Conservation (phyloP, 163 green algal species). For the Scenedesmus sp. region DNA sequence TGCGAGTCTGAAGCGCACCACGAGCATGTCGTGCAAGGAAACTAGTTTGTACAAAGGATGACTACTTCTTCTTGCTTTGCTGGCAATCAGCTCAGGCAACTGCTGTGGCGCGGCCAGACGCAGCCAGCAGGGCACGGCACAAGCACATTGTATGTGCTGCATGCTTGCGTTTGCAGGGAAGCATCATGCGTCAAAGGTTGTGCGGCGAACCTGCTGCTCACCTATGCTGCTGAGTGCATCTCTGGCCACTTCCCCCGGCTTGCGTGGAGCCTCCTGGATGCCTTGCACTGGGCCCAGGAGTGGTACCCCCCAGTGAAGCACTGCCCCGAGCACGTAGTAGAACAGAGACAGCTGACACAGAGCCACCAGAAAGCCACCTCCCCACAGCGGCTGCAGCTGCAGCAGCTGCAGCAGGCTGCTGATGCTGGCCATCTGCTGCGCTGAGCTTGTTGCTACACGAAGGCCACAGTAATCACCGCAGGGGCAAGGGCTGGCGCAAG, state of each 20-base stretch:
- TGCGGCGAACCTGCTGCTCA: constrained; percentile 44
- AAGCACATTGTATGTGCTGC: not conserved
- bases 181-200: no score
- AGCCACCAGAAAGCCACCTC: constrained; percentile 75
- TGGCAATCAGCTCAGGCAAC: not conserved
- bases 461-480: not conserved
- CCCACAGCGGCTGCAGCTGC: constrained; percentile 63
- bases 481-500: not conserved
- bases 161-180: no score
- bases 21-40: not conserved
- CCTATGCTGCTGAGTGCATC: constrained; percentile 81
- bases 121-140: not conserved
- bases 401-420: not conserved
- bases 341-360: constrained; percentile 73
- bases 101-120: not conserved
- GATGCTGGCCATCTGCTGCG: not conserved
- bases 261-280: constrained; percentile 73
- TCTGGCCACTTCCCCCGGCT: constrained; percentile 63
- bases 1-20: not conserved
- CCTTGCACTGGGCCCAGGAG: constrained; percentile 63
- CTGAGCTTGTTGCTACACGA: not conserved
- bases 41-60: not conserved
- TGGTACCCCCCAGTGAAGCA: constrained; percentile 83
- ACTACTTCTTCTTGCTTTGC: not conserved
- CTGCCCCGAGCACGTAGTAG: constrained; percentile 79